Base-by-base conservation (phyloP, 257 asterid species). In the Catharanthus roseus region DNA sequence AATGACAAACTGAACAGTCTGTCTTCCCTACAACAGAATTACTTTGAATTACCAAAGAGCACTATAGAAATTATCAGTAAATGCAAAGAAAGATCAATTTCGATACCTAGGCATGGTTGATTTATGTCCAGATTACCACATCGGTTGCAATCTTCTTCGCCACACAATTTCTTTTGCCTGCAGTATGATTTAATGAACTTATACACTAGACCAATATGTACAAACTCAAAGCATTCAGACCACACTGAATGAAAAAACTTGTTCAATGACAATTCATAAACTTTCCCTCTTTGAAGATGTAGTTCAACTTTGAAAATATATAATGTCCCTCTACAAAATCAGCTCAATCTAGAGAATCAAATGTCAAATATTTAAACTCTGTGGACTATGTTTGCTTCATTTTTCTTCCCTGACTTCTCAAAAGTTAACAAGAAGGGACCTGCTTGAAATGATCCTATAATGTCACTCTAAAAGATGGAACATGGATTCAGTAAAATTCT, bases 161-260 rank as follows among this genome's bases (percentile, higher is more conserved):
- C 96, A 36, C 96, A 92, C 57, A 90, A 79, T 80, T 88, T 88
- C 90, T 92, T 87, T 80, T 85, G 95, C 85, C 96, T 92, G 85
- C 71, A 77, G 68, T 51, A 31, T 4, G 2, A 61, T 18, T 31
- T 60, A 18, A 5, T 3, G 12, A 33, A 7, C 44, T 60, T 16
- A 21, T 60, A 60, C 31, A 33, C 23, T 33, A 26, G n/a, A 18
- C 26, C 66, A 33, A 31, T 31, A 18, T 10, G 33, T 16, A 29
- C 24, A 60, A 60, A 26, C 13, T 31, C 24, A 60, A 60, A 60
- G 24, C 44, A 60, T 31, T 15, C 42, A 15, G 21, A 60, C 41
- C 18, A 60, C 4, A 47, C 53, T 6, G 19, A 51, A 51, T n/a
- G 1, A 49, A 49, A n/a, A 49, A 4, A 21, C 16, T 51, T 51